phyloP scores from a whole-genome alignment of 2,329 filamentous ascomycete genomes.

The Didymella sp. region DNA sequence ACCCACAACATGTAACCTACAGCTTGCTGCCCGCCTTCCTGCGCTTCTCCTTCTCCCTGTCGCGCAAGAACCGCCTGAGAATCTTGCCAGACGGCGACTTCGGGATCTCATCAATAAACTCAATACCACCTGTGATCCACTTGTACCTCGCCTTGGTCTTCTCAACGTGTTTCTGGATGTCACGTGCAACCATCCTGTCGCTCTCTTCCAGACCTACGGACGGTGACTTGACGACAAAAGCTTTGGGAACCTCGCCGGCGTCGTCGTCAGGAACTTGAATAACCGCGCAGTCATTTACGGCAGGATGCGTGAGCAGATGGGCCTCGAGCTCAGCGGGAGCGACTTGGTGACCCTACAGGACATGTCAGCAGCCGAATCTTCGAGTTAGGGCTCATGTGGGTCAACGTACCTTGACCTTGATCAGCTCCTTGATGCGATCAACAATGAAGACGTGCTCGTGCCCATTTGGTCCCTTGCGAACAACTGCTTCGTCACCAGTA shows the following conservation, averaged over 20 bases:
- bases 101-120: slow-evolving; percentile 59
- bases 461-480: slow-evolving; percentile 66
- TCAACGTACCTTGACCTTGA: slow-evolving; percentile 73
- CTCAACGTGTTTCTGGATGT: slow-evolving; percentile 66
- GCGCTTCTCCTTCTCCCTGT: slow-evolving; percentile 74
- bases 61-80: slow-evolving; percentile 68
- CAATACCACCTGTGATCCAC: slow-evolving; percentile 67
- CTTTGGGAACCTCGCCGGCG: slow-evolving; percentile 69
- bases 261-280: slow-evolving; percentile 72
- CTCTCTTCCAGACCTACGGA: slow-evolving; percentile 60
- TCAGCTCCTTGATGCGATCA: slow-evolving; percentile 80
- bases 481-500: slow-evolving; percentile 73
- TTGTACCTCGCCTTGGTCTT: slow-evolving; percentile 68
- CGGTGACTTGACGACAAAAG: slow-evolving; percentile 66
- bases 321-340: slow-evolving; percentile 84
- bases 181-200: slow-evolving; percentile 56
- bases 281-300: slow-evolving; percentile 80
- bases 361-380: too few species aligned
- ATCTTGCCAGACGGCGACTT: slow-evolving; percentile 71
- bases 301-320: slow-evolving; percentile 75
- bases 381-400: too few species aligned
- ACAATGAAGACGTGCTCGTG: slow-evolving; percentile 85
- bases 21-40: slow-evolving; percentile 71
- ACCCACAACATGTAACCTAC: slow-evolving; percentile 49
- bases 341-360: slow-evolving; percentile 75